phyloP scores from a whole-genome alignment of 108 stramenopile genomes.

The Pseudonitzschia multiseries region DNA sequence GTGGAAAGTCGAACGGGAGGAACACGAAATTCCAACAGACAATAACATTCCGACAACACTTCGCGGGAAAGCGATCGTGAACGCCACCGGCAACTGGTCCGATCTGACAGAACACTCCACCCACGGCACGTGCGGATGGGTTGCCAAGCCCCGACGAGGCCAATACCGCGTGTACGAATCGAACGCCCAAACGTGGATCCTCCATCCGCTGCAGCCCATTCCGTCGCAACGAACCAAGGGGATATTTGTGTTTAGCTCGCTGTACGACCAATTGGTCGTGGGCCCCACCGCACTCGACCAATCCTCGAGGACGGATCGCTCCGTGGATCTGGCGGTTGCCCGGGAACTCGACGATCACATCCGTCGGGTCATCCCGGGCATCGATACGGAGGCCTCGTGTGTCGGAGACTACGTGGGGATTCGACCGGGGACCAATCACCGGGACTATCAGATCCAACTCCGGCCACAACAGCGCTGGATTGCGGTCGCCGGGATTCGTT shows the following conservation, averaged over 20 bases:
- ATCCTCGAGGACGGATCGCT: conserved; percentile 49
- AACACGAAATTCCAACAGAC: too few relatives aligned
- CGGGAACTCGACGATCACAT: conserved; percentile 40
- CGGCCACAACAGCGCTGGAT: conserved; percentile 45
- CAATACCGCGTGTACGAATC: conserved; percentile 64
- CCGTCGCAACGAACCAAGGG: conserved; percentile 77
- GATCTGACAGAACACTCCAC: conserved; percentile 44
- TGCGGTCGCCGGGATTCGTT: conserved; percentile 75
- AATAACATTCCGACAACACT: not conserved
- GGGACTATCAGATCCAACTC: conserved; percentile 76
- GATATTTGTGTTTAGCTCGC: conserved; percentile 71
- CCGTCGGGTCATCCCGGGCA: conserved; percentile 34
- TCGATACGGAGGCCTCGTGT: conserved; percentile 31
- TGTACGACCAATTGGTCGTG: conserved; percentile 79
- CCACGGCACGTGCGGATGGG: conserved; percentile 21
- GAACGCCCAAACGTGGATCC: conserved; percentile 27
- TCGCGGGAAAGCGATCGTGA: conserved; percentile 49
- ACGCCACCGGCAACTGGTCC: conserved; percentile 58
- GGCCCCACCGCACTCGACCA: conserved; percentile 86
- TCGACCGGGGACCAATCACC: conserved; percentile 69
- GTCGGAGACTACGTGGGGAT: conserved; percentile 82
- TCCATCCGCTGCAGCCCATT: conserved; percentile 78
- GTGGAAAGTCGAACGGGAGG: not conserved
- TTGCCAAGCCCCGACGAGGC: conserved; percentile 62
- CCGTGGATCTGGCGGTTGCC: conserved; percentile 47